phyloP scores from a whole-genome alignment of 768 basidiomycete genomes.

The Ramaria rubella region DNA sequence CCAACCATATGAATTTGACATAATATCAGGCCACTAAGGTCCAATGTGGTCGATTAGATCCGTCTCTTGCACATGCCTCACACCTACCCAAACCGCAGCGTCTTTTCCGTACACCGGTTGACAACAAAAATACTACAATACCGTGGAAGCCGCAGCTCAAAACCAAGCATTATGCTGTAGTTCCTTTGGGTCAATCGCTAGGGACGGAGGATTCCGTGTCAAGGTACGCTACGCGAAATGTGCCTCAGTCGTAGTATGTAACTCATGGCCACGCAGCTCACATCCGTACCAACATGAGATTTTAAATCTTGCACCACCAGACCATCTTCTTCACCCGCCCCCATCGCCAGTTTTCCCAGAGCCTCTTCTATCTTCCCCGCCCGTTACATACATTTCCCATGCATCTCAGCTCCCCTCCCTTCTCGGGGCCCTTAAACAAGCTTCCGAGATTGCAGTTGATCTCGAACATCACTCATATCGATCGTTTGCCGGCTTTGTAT shows the following conservation, averaged over 20 bases:
- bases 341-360: slow-evolving; percentile 43
- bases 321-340: slow-evolving; percentile 50
- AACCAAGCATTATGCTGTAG: slow-evolving; percentile 77
- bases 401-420: slow-evolving; percentile 62
- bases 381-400: slow-evolving; percentile 54
- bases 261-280: slow-evolving; percentile 13
- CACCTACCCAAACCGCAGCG: slow-evolving; percentile 79
- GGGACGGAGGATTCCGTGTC: slow-evolving; percentile 15
- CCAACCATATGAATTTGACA: slow-evolving; percentile 1
- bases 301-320: slow-evolving; percentile 60
- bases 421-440: slow-evolving; percentile 57
- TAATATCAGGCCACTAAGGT: slow-evolving; percentile 27
- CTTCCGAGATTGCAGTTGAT: slow-evolving; percentile 85
- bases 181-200: slow-evolving; percentile 61
- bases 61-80: slow-evolving; percentile 66
- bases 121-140: slow-evolving; percentile 49
- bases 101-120: slow-evolving; percentile 50
- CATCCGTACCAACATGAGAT: slow-evolving; percentile 91
- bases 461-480: slow-evolving; percentile 90
- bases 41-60: slow-evolving; percentile 43
- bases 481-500: slow-evolving; percentile 80
- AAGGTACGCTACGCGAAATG: slow-evolving; percentile 25
- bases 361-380: slow-evolving; percentile 40
- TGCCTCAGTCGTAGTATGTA: not conserved
- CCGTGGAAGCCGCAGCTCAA: slow-evolving; percentile 61